phyloP scores from a whole-genome alignment of 73 alveolate species.

The Diophrys appendiculata region DNA sequence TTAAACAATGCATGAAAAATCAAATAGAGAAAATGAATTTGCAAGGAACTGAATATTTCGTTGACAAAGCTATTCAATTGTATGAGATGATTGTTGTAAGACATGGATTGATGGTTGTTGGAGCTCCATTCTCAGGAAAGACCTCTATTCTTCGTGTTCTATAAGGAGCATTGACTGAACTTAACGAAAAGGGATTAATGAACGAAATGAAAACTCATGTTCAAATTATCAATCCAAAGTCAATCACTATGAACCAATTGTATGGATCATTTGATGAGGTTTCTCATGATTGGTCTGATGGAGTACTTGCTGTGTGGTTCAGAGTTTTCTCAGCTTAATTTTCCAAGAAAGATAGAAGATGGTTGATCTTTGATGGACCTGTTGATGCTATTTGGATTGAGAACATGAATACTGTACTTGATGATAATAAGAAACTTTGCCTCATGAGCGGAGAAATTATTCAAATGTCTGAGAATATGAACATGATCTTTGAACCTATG shows the following conservation, averaged over 20 bases:
- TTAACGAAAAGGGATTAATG: slow-evolving; percentile 55
- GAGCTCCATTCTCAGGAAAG: slow-evolving; percentile 96
- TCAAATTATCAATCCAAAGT: slow-evolving; percentile 94
- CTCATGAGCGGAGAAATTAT: slow-evolving; percentile 97
- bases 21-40: not conserved
- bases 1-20: not conserved
- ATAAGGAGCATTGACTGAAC: slow-evolving; percentile 49
- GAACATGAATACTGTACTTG: slow-evolving; percentile 98
- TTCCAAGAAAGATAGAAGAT: slow-evolving; percentile 74
- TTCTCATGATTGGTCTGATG: slow-evolving; percentile 99
- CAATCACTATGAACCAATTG: slow-evolving; percentile 90
- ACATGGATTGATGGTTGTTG: slow-evolving; percentile 99
- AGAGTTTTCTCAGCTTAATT: slow-evolving; percentile 91
- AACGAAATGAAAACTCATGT: slow-evolving; percentile 80
- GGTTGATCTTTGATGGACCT: slow-evolving; percentile 98
- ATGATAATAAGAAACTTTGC: slow-evolving; percentile 97
- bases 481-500: slow-evolving; percentile 99
- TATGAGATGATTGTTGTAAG: slow-evolving; percentile 95
- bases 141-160: slow-evolving; percentile 78
- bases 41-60: slow-evolving; percentile 77
- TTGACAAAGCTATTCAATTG: slow-evolving; percentile 84
- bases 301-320: slow-evolving; percentile 94
- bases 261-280: slow-evolving; percentile 97
- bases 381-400: slow-evolving; percentile 99
- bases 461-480: slow-evolving; percentile 95